Percentiles rank a stretch among this genome's conserved stretches.
phyloP scores from a whole-genome alignment of 2,329 filamentous ascomycete species.

The Cytospora piceae region DNA sequence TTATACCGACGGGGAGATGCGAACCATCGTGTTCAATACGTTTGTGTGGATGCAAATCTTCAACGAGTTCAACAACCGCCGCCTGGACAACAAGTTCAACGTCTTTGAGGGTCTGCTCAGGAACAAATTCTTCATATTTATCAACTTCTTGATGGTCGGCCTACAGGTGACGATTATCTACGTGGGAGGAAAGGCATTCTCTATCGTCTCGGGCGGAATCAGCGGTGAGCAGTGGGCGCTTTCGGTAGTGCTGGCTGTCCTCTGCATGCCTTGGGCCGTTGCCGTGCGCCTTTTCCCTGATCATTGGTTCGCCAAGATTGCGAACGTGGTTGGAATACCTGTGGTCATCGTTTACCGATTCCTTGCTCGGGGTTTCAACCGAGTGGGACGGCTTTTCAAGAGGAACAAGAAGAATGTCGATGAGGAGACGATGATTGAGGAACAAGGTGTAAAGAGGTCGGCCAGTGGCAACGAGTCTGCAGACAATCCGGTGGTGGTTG shows the following conservation, averaged over 20 bases:
- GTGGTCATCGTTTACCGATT: conserved; percentile 37
- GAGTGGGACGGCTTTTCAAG: conserved; percentile 28
- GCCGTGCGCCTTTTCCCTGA: conserved; percentile 57
- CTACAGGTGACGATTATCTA: conserved; percentile 62
- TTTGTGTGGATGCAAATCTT: conserved; percentile 77
- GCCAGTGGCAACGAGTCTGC: not conserved
- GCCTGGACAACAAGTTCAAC: conserved; percentile 65
- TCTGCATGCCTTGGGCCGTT: conserved; percentile 55
- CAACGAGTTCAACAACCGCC: conserved; percentile 69
- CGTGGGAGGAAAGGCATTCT: conserved; percentile 53
- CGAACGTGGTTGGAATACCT: conserved; percentile 37
- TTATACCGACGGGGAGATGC: conserved; percentile 43
- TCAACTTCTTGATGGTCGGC: conserved; percentile 61
- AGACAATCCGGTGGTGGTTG: conserved; percentile 7
- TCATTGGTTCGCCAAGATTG: conserved; percentile 41
- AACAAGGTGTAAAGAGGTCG: not conserved
- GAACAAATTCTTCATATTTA: conserved; percentile 61
- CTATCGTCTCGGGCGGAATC: conserved; percentile 19
- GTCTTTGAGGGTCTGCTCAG: conserved; percentile 60
- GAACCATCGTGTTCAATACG: conserved; percentile 69
- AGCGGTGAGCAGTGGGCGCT: conserved; percentile 29
- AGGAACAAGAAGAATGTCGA: conserved; percentile 20
- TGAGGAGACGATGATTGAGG: conserved; percentile 12
- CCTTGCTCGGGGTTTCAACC: conserved; percentile 31
- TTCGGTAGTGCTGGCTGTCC: conserved; percentile 32